These are phyloP conservation scores for Clavariopsis aquatica DNA, from an alignment of 495 filamentous ascomycete genomes.

Conservation along the genomic window DNA sequence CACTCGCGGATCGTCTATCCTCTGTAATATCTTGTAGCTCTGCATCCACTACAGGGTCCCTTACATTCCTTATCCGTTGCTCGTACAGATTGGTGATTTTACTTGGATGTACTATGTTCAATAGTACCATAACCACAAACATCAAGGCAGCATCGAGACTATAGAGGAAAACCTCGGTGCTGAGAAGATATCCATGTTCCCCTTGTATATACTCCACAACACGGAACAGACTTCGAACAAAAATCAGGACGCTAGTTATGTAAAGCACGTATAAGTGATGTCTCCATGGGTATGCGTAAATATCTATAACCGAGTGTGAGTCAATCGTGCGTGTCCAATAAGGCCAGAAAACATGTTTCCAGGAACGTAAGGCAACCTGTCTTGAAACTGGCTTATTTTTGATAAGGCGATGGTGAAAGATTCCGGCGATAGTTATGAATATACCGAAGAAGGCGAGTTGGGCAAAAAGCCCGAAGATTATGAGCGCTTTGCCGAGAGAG, in stretches of 20 bases:
- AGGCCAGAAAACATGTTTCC: background rate
- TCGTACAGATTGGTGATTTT: conserved; percentile 25
- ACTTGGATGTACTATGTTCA: conserved; percentile 51
- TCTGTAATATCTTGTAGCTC: no score
- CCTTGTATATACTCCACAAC: conserved; percentile 66
- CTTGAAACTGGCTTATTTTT: background rate
- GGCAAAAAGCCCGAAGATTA: conserved; percentile 15
- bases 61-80: no score
- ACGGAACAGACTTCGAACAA: conserved; percentile 63
- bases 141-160: conserved; percentile 64
- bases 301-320: background rate
- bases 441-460: conserved; percentile 25
- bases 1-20: no score
- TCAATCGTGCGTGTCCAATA: background rate
- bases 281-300: conserved; percentile 50
- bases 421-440: conserved; percentile 17
- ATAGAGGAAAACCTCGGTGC: conserved; percentile 62
- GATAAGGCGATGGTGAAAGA: conserved; percentile 17
- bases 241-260: conserved; percentile 54
- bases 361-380: background rate
- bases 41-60: no score
- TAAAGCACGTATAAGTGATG: conserved; percentile 58
- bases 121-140: conserved; percentile 54
- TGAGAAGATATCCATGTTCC: conserved; percentile 53
- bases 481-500: background rate